These are phyloP conservation scores for Gloeophyllum trabeum DNA, from an alignment of 768 basidiomycete genomes.

Conservation along the genomic window DNA sequence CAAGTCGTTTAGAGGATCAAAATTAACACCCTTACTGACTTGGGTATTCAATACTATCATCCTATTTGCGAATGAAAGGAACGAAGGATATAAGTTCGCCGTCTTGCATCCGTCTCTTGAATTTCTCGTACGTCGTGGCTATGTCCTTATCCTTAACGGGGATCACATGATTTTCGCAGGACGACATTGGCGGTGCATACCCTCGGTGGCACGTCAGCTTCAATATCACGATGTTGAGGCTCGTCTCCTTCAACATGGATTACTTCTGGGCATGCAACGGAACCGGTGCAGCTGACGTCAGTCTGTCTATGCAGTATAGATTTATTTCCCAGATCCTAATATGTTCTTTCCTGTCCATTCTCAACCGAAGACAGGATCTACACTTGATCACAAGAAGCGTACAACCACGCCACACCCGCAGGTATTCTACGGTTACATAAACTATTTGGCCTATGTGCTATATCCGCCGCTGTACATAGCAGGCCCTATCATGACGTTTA, in stretches of 20 bases:
- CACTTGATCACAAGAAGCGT: conserved; percentile 49
- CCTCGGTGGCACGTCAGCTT: conserved; percentile 91
- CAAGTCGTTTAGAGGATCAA: conserved; percentile 29
- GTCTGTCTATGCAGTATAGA: too few species aligned
- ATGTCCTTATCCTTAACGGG: background rate
- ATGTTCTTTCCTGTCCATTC: too few species aligned
- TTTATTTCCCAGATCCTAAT: too few species aligned
- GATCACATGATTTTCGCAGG: conserved; percentile 26
- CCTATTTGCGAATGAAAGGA: conserved; percentile 68
- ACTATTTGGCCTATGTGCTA: conserved; percentile 77
- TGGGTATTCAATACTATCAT: conserved; percentile 73
- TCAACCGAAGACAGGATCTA: conserved; percentile 18
- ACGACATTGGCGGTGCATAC: conserved; percentile 60
- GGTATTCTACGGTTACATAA: conserved; percentile 51
- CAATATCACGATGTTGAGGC: conserved; percentile 92
- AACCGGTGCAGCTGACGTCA: conserved; percentile 29
- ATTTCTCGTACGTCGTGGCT: conserved; percentile 40
- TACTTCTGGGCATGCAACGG: conserved; percentile 69
- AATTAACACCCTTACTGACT: conserved; percentile 38
- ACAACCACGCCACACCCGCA: conserved; percentile 39
- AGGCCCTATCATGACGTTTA: conserved; percentile 93
- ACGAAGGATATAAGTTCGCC: conserved; percentile 63
- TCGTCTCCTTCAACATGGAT: conserved; percentile 91
- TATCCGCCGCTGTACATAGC: conserved; percentile 94
- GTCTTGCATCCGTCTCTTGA: conserved; percentile 41